Evolutionary conservation across 257 asterid genomes (phyloP), one percentile per base, ranked within the genome.

Genomic region (Jaltomata sinuosa): DNA sequence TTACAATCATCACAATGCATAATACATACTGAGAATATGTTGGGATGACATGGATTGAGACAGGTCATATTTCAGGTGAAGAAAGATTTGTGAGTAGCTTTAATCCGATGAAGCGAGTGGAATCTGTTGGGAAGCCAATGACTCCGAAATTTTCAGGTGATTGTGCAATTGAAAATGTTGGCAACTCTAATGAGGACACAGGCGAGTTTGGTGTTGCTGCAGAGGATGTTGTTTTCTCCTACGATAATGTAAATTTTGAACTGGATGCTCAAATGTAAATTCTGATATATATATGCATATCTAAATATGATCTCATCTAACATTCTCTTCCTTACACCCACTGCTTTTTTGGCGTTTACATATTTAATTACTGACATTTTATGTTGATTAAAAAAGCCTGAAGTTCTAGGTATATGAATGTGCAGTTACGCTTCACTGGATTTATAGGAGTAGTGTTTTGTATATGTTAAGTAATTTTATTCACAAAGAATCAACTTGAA

Each of bases 111-210:
- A 25, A 85, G 85, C 91, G 90, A 81, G 89, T 91, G 81, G 97
- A 94, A 84, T 91, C 97, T 34, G 91, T 69, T 85, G 96, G 94
- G 82, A 92, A 93, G 91, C 87, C 89, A 78, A 86, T 85, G 84
- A 90, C 98, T 85, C 93, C 97, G 61, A 90, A 92, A 86, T 86
- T 94, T 82, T 85, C 90, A 1, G 83, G 89, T 87, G 91, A 92
- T 87, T 90, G 83, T 90, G 90, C 92, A 79, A 90, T 90, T 88
- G 95, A 91, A 85, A 84, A 91, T 84, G 88, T 89, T 8, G 97
- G 90, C 82, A 94, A 93, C 87, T 93, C 92, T 74, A 53, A 67
- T 85, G 97, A 93, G 50, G 95, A 92, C 21, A 96, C 92, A 80
- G 92, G 72, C 31, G 93, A 93, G 85, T 84, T 87, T 87, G 89